Evolutionary conservation across 768 basidiomycete genomes (phyloP).

Genomic region (Xerocomellus intermedius): DNA sequence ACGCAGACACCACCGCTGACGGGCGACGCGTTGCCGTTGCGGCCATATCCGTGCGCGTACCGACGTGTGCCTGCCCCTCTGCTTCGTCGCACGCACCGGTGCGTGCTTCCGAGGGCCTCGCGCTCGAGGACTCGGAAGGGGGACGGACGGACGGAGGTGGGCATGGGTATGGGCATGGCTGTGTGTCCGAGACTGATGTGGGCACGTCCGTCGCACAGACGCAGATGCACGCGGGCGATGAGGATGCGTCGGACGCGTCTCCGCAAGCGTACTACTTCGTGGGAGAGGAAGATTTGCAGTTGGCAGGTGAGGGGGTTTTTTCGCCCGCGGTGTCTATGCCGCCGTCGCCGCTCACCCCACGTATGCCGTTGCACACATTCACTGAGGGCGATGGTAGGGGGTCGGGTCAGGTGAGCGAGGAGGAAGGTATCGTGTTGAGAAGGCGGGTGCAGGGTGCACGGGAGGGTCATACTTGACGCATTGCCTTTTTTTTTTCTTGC

Average conservation of each 20-base stretch:
- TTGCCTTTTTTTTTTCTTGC: neutral
- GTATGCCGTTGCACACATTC: constrained; percentile 28
- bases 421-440: constrained; percentile 17
- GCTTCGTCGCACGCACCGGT: neutral
- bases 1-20: constrained; percentile 24
- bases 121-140: constrained; percentile 13
- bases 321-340: constrained; percentile 69
- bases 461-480: constrained; percentile 7
- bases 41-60: neutral
- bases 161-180: neutral
- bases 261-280: constrained; percentile 54
- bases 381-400: constrained; percentile 8
- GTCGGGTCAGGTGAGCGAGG: constrained; percentile 6
- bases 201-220: neutral
- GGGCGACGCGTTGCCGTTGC: neutral
- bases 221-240: neutral
- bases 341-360: constrained; percentile 58
- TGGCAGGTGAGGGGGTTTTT: constrained; percentile 71
- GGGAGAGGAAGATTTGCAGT: constrained; percentile 47
- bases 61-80: neutral
- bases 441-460: constrained; percentile 17
- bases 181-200: neutral
- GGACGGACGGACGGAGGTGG: neutral
- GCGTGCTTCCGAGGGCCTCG: constrained; percentile 10
- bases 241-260: constrained; percentile 1